phyloP scores from a whole-genome alignment of 805 yeast species.

The Candida schatavii region DNA sequence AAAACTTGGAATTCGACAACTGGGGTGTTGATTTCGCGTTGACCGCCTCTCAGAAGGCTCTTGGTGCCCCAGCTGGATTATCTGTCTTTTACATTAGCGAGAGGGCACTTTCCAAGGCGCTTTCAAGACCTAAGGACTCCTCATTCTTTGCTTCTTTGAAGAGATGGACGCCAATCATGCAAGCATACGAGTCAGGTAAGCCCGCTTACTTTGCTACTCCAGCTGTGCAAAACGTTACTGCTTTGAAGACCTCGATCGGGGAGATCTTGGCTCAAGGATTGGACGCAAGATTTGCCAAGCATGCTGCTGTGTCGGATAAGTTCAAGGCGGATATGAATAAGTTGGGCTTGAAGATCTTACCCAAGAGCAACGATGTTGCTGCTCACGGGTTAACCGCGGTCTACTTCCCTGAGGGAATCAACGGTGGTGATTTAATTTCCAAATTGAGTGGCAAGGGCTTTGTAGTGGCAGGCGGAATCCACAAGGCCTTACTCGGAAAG shows the following conservation, averaged over 20 bases:
- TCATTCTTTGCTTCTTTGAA: slow-evolving; percentile 69
- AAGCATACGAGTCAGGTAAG: slow-evolving; percentile 76
- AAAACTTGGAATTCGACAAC: slow-evolving; percentile 74
- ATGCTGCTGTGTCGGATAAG: slow-evolving; percentile 56
- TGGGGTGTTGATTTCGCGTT: slow-evolving; percentile 90
- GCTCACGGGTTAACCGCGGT: slow-evolving; percentile 88
- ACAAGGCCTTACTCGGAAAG: slow-evolving; percentile 71
- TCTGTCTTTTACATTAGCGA: slow-evolving; percentile 72
- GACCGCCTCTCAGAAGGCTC: slow-evolving; percentile 93
- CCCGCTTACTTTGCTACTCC: slow-evolving; percentile 95
- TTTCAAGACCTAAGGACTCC: slow-evolving; percentile 44
- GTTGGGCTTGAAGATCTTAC: slow-evolving; percentile 68
- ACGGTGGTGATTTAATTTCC: slow-evolving; percentile 64
- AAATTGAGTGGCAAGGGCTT: slow-evolving; percentile 62
- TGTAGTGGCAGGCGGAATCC: slow-evolving; percentile 87
- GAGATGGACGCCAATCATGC: slow-evolving; percentile 87
- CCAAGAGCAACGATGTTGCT: slow-evolving; percentile 55
- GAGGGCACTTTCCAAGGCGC: slow-evolving; percentile 67
- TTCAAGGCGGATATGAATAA: slow-evolving; percentile 59
- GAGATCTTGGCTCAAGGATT: slow-evolving; percentile 61
- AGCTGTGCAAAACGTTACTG: slow-evolving; percentile 83
- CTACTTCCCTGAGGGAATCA: slow-evolving; percentile 73
- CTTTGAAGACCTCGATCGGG: slow-evolving; percentile 71
- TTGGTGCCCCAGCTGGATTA: slow-evolving; percentile 93
- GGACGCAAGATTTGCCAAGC: slow-evolving; percentile 60